Percentiles rank a stretch among this genome's conserved stretches.
These are phyloP conservation scores for Aethionema arabicum DNA, from an alignment of 345 rosid species.

Conservation along the genomic window DNA sequence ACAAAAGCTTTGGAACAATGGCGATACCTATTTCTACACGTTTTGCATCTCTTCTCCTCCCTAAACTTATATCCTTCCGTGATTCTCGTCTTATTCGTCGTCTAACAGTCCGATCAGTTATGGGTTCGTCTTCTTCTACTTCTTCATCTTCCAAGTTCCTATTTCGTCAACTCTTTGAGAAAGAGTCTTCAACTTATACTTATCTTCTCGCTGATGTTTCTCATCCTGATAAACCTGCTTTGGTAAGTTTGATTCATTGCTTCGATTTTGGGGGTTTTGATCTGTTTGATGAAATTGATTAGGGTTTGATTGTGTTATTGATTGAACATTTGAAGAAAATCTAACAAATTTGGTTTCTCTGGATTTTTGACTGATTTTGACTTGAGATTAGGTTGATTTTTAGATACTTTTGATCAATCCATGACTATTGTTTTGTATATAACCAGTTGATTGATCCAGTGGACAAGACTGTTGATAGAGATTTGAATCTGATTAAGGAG, in stretches of 20 bases:
- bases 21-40: constrained; percentile 13
- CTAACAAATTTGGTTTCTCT: background rate
- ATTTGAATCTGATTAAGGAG: constrained; percentile 61
- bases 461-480: constrained; percentile 87
- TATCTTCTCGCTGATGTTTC: constrained; percentile 87
- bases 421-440: background rate
- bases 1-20: constrained; percentile 5
- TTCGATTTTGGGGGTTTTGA: background rate
- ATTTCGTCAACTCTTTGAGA: constrained; percentile 91
- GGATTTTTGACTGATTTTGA: background rate
- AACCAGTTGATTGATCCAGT: constrained; percentile 92
- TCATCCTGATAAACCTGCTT: constrained; percentile 84
- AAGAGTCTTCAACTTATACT: constrained; percentile 84
- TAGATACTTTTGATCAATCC: background rate
- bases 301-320: background rate
- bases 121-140: constrained; percentile 40
- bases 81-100: constrained; percentile 1
- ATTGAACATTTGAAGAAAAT: background rate
- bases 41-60: constrained; percentile 19
- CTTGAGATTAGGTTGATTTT: background rate
- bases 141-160: constrained; percentile 50
- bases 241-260: constrained; percentile 41
- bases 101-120: constrained; percentile 24
- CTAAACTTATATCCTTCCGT: constrained; percentile 6
- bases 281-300: constrained; percentile 10